Evolutionary conservation across 345 rosid genomes (phyloP).

Genomic region (Erucastrum elatum): DNA sequence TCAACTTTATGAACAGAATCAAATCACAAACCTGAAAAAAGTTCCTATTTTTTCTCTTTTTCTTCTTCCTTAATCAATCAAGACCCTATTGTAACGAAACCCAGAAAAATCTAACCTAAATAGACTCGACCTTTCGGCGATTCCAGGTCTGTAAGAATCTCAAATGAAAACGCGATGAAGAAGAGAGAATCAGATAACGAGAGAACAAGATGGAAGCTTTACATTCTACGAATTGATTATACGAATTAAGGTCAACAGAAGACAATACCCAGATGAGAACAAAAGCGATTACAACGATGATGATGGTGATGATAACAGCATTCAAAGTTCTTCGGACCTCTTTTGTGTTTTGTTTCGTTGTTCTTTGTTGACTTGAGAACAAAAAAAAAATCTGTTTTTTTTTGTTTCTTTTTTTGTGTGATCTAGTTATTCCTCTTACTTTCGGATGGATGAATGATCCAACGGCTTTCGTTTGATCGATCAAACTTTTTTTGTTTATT

Average conservation of each 20-base stretch:
- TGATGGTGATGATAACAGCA: slow-evolving; percentile 22
- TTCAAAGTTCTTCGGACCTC: slow-evolving; percentile 38
- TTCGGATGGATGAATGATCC: slow-evolving; percentile 29
- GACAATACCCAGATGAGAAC: slow-evolving; percentile 23
- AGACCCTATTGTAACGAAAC: neutral
- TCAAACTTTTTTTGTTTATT: neutral
- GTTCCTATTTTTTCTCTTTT: slow-evolving; percentile 20
- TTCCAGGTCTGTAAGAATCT: slow-evolving; percentile 20
- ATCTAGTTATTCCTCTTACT: slow-evolving; percentile 2
- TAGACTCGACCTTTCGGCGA: slow-evolving; percentile 30
- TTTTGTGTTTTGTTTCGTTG: slow-evolving; percentile 40
- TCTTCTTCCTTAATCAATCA: slow-evolving; percentile 20
- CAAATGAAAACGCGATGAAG: neutral
- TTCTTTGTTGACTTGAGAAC: slow-evolving; percentile 60
- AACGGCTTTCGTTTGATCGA: slow-evolving; percentile 30
- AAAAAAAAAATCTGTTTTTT: neutral
- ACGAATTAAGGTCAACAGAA: slow-evolving; percentile 26
- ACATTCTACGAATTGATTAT: slow-evolving; percentile 21
- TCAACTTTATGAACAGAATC: slow-evolving; percentile 25
- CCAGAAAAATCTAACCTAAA: neutral
- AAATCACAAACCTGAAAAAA: slow-evolving; percentile 33
- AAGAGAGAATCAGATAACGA: slow-evolving; percentile 34
- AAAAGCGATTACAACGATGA: slow-evolving; percentile 24
- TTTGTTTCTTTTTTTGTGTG: neutral
- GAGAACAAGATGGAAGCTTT: slow-evolving; percentile 13